Evolutionary conservation across 1,284 basidiomycete genomes (phyloP), one percentile per base, ranked within the genome.

Genomic region (Ganoderma sinense): DNA sequence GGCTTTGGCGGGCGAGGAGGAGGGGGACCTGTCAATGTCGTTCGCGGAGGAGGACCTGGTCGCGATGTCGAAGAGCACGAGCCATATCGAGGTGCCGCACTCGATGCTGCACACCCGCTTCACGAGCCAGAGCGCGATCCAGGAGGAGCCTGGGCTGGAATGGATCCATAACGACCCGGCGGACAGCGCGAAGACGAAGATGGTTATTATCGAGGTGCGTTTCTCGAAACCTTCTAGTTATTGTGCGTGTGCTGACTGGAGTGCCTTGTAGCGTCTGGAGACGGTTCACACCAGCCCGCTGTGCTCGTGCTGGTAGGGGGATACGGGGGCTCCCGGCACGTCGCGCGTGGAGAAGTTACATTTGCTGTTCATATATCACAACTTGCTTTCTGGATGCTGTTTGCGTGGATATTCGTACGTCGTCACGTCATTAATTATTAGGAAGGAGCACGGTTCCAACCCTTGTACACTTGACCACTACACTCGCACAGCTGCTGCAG

Each of bases 31-130:
- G 59, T 84, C 85, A 51, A 82, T 74, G 69, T 79, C 76, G 10
- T 75, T 90, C 68, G 86, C 85, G n/a, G 92, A 94, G 75, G 91
- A 93, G 71, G 92, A 93, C 75, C 78, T 94, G 65, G 88, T 88
- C 20, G 86, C 87, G 18, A 86, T 94, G 84, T 94, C 92, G 3
- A 93, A 90, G 80, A 93, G 91, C 3, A 88, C 88, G 73, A 90
- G 92, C 23, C 88, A 92, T 74, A 85, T 90, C 11, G 89, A 91
- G 73, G 84, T 84, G 56, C 77, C 85, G 59, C 75, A 80, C 8
- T 76, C 80, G 45, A 75, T 77, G 66, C 73, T 81, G 73, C 81
- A 87, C 73, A 75, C 78, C 26, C 84, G 87, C 51, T 88, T 85
- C 80, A 83, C 82, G 48, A 87, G 85, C 67, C 79, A 81, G 56